Percentiles rank a stretch among this genome's conserved stretches.
Conservation (phyloP, 208 protist genomes). For the Trypanosoma rangeli region DNA sequence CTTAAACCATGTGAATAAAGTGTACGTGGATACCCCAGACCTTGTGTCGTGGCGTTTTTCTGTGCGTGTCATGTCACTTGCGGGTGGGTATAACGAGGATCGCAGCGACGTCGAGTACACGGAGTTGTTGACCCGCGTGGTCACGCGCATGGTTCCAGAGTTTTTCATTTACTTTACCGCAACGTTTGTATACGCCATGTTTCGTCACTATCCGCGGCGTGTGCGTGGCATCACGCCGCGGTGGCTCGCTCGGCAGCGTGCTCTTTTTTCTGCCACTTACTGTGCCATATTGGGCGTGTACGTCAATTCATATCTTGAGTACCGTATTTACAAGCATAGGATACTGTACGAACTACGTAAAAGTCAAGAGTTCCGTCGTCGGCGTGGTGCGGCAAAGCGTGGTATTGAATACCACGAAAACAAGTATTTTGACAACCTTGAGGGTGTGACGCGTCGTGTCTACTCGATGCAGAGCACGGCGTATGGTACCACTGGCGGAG, state of each 20-base stretch:
- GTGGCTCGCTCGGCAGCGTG: conserved; percentile 80
- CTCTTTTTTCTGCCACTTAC: conserved; percentile 72
- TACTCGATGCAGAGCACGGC: conserved; percentile 64
- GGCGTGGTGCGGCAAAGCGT: conserved; percentile 57
- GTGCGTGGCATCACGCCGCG: conserved; percentile 74
- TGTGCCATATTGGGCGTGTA: conserved; percentile 69
- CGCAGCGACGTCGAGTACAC: conserved; percentile 86
- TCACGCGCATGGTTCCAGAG: conserved; percentile 74
- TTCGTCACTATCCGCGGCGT: conserved; percentile 78
- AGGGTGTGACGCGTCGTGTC: conserved; percentile 76
- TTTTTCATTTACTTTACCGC: conserved; percentile 79
- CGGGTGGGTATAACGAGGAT: conserved; percentile 88
- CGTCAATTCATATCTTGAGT: conserved; percentile 72
- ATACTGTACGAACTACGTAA: conserved; percentile 79
- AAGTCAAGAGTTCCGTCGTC: conserved; percentile 70
- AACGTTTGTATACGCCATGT: conserved; percentile 79
- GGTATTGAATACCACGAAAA: conserved; percentile 63
- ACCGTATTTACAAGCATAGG: conserved; percentile 73
- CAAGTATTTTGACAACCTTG: conserved; percentile 74
- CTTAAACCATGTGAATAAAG: conserved; percentile 85
- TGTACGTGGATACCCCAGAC: conserved; percentile 82
- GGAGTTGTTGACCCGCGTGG: conserved; percentile 59
- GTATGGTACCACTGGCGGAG: conserved; percentile 52
- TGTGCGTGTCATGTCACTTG: conserved; percentile 84
- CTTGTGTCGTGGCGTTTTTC: conserved; percentile 90